Percentiles rank a stretch among this genome's conserved stretches.
phyloP scores from a whole-genome alignment of 371 early-diverging fungal genomes.

The Mortierella sp. region DNA sequence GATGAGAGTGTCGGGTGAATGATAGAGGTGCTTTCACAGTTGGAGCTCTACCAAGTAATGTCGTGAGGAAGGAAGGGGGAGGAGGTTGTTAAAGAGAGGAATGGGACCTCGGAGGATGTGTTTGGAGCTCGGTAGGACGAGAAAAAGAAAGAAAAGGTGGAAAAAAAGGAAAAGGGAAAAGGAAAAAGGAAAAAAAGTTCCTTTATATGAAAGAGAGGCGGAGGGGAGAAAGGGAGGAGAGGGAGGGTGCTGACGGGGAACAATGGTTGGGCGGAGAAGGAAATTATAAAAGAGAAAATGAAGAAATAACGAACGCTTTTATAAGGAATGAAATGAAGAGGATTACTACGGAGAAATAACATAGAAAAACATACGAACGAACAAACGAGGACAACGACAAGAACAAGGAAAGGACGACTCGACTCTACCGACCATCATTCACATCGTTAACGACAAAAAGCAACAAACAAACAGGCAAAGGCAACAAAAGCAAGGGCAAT shows the following conservation, averaged over 20 bases:
- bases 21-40: slow-evolving; percentile 47
- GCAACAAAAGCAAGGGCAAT: too few species aligned
- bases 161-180: not conserved
- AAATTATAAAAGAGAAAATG: slow-evolving; percentile 14
- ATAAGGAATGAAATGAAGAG: not conserved
- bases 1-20: slow-evolving; percentile 1
- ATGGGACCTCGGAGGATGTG: slow-evolving; percentile 24
- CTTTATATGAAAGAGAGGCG: not conserved
- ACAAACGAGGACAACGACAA: too few species aligned
- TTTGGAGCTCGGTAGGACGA: not conserved
- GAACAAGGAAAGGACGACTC: too few species aligned
- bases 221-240: not conserved
- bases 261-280: slow-evolving; percentile 13
- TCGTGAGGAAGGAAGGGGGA: not conserved
- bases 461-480: too few species aligned
- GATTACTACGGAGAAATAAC: too few species aligned
- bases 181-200: not conserved
- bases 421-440: too few species aligned
- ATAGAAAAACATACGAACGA: too few species aligned
- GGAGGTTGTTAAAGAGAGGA: slow-evolving; percentile 2
- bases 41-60: slow-evolving; percentile 41
- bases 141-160: slow-evolving; percentile 6
- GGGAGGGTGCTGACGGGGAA: not conserved
- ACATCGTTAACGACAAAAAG: too few species aligned
- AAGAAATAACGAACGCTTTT: slow-evolving; percentile 3